Base-by-base conservation (phyloP, 805 yeast genomes). In the Grigorovia yakushimaensis region DNA sequence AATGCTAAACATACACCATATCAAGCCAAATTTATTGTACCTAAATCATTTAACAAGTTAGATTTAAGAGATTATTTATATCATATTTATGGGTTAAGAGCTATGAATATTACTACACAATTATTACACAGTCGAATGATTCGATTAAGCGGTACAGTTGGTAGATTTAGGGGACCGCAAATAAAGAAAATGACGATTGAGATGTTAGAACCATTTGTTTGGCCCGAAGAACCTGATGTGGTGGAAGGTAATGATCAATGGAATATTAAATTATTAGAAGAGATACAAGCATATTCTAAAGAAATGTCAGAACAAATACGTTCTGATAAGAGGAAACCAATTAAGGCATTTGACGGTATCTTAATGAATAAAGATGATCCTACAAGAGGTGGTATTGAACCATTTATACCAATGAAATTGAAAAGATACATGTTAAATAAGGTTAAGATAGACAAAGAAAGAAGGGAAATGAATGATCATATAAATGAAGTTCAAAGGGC, bases 1-100 rank as follows among this genome's bases (percentile, higher is more conserved):
- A 85, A 85, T 59, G 96, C 98, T n/a, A 86, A 86, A 61, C 95
- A 87, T 67, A 85, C 96, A 0, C 99, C 99, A 43, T 89, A 85
- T 69, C 97, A 88, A 67, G 98, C 98, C 44, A 88, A 88, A 65
- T 93, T 93, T 67, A 79, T 86, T 53, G 98, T 94, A 18, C 98
- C 99, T 15, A 79, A 84, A 60, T 79, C 86, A 47, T 89, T 93
- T 74, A 93, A 93, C 72, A 91, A 89, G 65, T 73, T 93, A 70
- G 98, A 91, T 65, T 73, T 93, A 51, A 79, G 98, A 65, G 99
- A 93, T 69, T 93, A 93, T 62, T 73, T 93, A 52, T 93, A 81
- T 77, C 81, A 89, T 58, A 72, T 93, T 4, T 93, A 93, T 61
- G 96, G 96, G 2, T 73, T 93, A 51, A 76, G 96, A 57, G 97